Evolutionary conservation across 768 basidiomycete species (phyloP), one percentile per base, ranked within the genome.

Genomic region (Phanerochaete sordida): DNA sequence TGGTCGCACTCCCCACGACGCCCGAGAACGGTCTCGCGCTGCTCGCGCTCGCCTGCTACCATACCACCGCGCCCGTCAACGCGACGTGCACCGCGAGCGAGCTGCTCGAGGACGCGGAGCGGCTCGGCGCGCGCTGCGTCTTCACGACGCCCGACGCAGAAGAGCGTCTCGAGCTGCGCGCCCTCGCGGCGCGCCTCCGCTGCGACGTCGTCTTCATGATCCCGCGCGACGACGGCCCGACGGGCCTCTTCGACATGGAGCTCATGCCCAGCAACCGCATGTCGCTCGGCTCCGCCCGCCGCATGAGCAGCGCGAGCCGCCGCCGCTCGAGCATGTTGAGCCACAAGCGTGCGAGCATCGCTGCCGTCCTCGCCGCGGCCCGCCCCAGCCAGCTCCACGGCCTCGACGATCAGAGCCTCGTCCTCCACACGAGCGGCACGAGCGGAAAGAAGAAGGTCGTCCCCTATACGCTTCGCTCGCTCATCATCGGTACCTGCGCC

Each of bases 391-490:
- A 62, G 39, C 70, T 68, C 12, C 76, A 80, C 57, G 64, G 68
- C 9, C 73, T 82, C 28, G 63, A 73, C 30, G 81, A 84, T 64
- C 75, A 77, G 28, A 79, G 81, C 3, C 72, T 86, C 6, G 78
- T 86, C 21, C 69, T 86, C 37, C 83, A 84, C 62, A 86, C 84
- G 1, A 81, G 79, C 37, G 84, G 84, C 0, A 85, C 84, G 23
- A 85, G 82, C 55, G 83, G 83, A 4, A 78, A 74, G 70, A 81
- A 81, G 68, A 81, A 81, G 65, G 66, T 69, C 28, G 79, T 80
- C 5, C 77, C 77, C 1, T 80, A 80, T 59, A 71, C 75, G 5
- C 71, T 80, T 27, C 72, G 72, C 15, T 72, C 75, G 1, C 65
- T 81, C 47, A 72, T 81, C 53, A 74, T 79, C 26, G 79, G 79